Evolutionary conservation across 148 eudicot genomes (phyloP).

Genomic region (Cornus kousa): DNA sequence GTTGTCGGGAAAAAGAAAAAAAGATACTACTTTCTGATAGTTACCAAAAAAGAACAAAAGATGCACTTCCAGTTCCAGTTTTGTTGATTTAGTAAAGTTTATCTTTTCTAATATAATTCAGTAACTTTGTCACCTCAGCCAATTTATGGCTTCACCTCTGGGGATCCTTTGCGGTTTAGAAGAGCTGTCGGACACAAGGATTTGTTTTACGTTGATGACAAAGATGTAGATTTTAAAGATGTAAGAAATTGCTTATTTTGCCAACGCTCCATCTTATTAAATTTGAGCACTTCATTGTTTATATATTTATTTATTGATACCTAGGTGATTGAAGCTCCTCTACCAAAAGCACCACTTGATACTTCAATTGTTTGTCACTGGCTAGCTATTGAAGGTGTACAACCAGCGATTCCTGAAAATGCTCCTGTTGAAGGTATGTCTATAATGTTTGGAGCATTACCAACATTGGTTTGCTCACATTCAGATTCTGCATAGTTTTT

Average conservation of each 20-base stretch:
- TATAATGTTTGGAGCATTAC: not conserved
- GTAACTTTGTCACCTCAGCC: slow-evolving; percentile 42
- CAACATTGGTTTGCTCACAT: not conserved
- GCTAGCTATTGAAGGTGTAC: slow-evolving; percentile 81
- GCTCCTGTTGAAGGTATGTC: slow-evolving; percentile 64
- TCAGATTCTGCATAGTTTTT: not conserved
- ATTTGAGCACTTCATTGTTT: not conserved
- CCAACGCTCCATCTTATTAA: not conserved
- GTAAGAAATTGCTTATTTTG: slow-evolving; percentile 30
- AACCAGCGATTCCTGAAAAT: slow-evolving; percentile 80
- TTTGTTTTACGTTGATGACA: slow-evolving; percentile 68
- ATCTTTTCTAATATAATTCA: not conserved
- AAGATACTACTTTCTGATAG: too few relatives aligned
- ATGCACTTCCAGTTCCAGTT: too few relatives aligned
- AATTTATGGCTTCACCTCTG: slow-evolving; percentile 70
- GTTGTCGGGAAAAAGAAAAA: too few relatives aligned
- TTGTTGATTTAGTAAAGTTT: not conserved
- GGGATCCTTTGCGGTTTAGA: slow-evolving; percentile 69
- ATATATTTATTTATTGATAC: not conserved
- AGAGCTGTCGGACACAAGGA: slow-evolving; percentile 70
- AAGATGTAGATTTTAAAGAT: slow-evolving; percentile 72
- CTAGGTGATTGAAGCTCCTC: slow-evolving; percentile 80
- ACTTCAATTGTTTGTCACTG: slow-evolving; percentile 69
- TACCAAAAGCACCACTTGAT: slow-evolving; percentile 80
- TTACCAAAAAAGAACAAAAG: too few relatives aligned